Conservation (phyloP, 768 basidiomycete species). For the Postia placenta region DNA sequence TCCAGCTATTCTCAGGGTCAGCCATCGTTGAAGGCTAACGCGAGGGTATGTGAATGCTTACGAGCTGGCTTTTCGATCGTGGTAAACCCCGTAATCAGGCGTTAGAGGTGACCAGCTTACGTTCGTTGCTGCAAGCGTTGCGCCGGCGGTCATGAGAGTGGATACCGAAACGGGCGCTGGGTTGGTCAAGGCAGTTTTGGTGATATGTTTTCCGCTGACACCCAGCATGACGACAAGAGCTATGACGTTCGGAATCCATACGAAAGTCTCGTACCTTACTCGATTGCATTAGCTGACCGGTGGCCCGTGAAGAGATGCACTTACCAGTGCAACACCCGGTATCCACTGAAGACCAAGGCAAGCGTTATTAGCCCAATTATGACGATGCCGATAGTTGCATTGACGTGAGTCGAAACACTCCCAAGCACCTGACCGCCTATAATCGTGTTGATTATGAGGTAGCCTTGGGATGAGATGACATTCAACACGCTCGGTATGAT, state of each 20-base stretch:
- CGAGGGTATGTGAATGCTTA: neutral
- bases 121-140: conserved; percentile 37
- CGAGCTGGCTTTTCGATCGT: conserved; percentile 24
- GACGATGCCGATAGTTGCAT: conserved; percentile 33
- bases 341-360: conserved; percentile 8
- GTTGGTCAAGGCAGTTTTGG: conserved; percentile 11
- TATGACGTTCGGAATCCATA: conserved; percentile 35
- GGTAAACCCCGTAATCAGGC: conserved; percentile 47
- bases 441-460: conserved; percentile 43
- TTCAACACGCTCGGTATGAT: conserved; percentile 34
- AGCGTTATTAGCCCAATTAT: conserved; percentile 35
- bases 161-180: conserved; percentile 24
- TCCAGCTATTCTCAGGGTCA: conserved; percentile 17
- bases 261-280: conserved; percentile 29
- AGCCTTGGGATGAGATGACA: conserved; percentile 38
- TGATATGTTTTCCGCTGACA: conserved; percentile 29
- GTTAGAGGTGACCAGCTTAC: conserved; percentile 36
- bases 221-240: conserved; percentile 32
- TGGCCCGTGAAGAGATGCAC: neutral
- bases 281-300: neutral
- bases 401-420: conserved; percentile 26
- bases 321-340: conserved; percentile 28
- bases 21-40: neutral
- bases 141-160: conserved; percentile 36
- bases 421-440: conserved; percentile 43